Evolutionary conservation across 73 alveolate genomes (phyloP).

Genomic region (Paramecium biaurelia): DNA sequence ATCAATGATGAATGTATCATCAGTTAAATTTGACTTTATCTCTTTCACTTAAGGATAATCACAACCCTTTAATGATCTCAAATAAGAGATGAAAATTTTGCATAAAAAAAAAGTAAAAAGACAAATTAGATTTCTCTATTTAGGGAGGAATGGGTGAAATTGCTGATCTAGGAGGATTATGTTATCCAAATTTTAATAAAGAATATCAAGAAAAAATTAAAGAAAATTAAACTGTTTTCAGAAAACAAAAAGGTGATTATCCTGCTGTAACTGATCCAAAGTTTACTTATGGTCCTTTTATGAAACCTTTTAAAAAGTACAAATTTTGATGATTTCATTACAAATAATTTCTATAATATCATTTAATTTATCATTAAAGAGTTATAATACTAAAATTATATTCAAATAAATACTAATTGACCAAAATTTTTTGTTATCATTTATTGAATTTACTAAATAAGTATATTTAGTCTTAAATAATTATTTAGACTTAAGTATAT

Average conservation of each 20-base stretch:
- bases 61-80: background rate
- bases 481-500: no score
- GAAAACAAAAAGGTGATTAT: background rate
- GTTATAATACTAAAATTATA: no score
- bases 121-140: background rate
- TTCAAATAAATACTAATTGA: no score
- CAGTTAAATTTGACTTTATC: background rate
- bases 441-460: no score
- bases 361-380: background rate
- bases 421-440: no score
- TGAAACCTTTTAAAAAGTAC: background rate
- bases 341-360: background rate
- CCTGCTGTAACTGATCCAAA: background rate
- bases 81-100: background rate
- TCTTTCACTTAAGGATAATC: background rate
- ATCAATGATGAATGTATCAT: slow-evolving; percentile 16
- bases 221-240: background rate
- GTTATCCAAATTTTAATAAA: background rate
- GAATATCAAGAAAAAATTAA: slow-evolving; percentile 1
- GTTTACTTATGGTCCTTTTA: background rate
- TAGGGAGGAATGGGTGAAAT: slow-evolving; percentile 41
- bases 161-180: slow-evolving; percentile 18
- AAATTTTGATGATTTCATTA: slow-evolving; percentile 3
- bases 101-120: background rate
- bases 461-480: no score